Evolutionary conservation across 805 yeast species (phyloP).

Genomic region (Tetrapisispora iriomotensis): DNA sequence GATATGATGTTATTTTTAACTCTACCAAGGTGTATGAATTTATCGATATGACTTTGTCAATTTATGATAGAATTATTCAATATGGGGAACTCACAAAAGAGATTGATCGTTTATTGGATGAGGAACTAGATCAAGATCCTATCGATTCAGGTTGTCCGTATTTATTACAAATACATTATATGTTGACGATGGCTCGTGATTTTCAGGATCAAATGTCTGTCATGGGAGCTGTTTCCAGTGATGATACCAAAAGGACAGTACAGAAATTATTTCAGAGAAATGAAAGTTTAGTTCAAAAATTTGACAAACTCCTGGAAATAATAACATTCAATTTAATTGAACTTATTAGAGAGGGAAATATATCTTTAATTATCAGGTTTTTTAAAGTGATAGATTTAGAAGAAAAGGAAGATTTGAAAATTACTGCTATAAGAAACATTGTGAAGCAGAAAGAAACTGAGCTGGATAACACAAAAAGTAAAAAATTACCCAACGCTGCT

Average conservation of each 20-base stretch:
- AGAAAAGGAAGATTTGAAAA: slow-evolving; percentile 64
- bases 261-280: slow-evolving; percentile 30
- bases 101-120: slow-evolving; percentile 45
- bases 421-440: slow-evolving; percentile 28
- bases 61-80: slow-evolving; percentile 51
- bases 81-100: slow-evolving; percentile 42
- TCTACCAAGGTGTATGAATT: slow-evolving; percentile 63
- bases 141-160: slow-evolving; percentile 39
- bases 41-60: slow-evolving; percentile 56
- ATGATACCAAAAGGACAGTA: slow-evolving; percentile 63
- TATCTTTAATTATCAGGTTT: slow-evolving; percentile 55
- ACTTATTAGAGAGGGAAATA: slow-evolving; percentile 57
- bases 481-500: slow-evolving; percentile 21
- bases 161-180: slow-evolving; percentile 58
- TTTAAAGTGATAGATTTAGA: slow-evolving; percentile 75
- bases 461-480: slow-evolving; percentile 19
- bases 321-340: slow-evolving; percentile 66
- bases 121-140: slow-evolving; percentile 26
- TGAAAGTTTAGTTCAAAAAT: slow-evolving; percentile 39
- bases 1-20: slow-evolving; percentile 59
- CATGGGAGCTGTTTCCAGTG: slow-evolving; percentile 43
- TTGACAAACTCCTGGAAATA: slow-evolving; percentile 54
- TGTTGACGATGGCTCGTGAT: slow-evolving; percentile 61
- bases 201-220: slow-evolving; percentile 62
- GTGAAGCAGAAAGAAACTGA: slow-evolving; percentile 25